phyloP scores from a whole-genome alignment of 495 filamentous ascomycete genomes.

The Bacidia rubella region DNA sequence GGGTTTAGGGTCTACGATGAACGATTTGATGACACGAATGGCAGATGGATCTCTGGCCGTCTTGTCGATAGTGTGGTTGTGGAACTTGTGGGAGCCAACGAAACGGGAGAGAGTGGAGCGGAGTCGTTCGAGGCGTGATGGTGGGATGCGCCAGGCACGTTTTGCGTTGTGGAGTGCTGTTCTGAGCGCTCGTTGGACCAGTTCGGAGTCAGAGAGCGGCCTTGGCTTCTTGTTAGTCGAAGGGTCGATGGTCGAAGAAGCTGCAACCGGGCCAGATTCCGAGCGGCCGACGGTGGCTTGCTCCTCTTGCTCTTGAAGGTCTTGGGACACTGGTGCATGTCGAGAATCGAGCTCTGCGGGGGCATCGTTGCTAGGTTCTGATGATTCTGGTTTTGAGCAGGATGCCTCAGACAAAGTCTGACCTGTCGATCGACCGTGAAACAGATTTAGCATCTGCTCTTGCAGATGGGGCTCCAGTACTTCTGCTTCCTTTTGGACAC shows the following conservation, averaged over 20 bases:
- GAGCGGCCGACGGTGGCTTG: too few relatives aligned
- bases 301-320: background rate
- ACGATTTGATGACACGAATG: constrained; percentile 80
- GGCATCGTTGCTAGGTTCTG: background rate
- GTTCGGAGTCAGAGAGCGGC: too few relatives aligned
- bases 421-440: background rate
- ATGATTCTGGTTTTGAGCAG: background rate
- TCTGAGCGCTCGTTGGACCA: constrained; percentile 61
- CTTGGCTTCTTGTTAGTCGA: constrained; percentile 11
- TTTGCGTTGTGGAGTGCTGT: constrained; percentile 64
- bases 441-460: constrained; percentile 23
- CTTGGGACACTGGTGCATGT: background rate
- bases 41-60: constrained; percentile 61
- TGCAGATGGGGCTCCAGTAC: constrained; percentile 31
- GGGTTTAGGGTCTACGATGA: constrained; percentile 55
- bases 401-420: background rate
- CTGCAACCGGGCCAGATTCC: too few relatives aligned
- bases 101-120: constrained; percentile 58
- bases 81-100: constrained; percentile 73
- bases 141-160: constrained; percentile 64
- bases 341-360: too few relatives aligned
- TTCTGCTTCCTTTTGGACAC: constrained; percentile 61
- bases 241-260: background rate
- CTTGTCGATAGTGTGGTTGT: constrained; percentile 95
- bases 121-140: constrained; percentile 53